Percentiles rank a stretch among this genome's conserved stretches.
Conservation (phyloP, 768 basidiomycete species). For the Holtermannia corniformis region DNA sequence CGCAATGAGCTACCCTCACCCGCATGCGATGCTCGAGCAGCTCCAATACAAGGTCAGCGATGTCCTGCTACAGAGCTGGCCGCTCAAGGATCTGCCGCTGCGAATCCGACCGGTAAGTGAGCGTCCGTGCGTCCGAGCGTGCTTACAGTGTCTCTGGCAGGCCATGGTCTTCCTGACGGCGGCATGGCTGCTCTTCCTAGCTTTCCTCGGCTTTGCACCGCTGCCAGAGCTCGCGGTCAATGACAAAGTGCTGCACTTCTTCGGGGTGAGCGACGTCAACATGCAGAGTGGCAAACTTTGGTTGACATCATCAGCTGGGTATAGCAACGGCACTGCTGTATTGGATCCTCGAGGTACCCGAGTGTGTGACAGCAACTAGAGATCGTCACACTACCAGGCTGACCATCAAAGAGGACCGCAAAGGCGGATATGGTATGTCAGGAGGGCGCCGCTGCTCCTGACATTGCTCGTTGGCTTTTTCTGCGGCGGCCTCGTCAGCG, state of each 20-base stretch:
- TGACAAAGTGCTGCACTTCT: slow-evolving; percentile 41
- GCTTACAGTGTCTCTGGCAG: slow-evolving; percentile 6
- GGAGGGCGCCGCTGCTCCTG: slow-evolving; percentile 31
- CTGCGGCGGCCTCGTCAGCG: slow-evolving; percentile 31
- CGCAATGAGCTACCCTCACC: slow-evolving; percentile 11
- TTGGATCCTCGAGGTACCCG: slow-evolving; percentile 39
- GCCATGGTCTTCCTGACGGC: slow-evolving; percentile 33
- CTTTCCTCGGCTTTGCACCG: slow-evolving; percentile 35
- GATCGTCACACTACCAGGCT: not conserved
- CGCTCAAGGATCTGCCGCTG: slow-evolving; percentile 29
- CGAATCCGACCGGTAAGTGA: slow-evolving; percentile 33
- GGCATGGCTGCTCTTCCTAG: slow-evolving; percentile 33
- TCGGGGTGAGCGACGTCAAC: slow-evolving; percentile 21
- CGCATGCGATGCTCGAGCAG: slow-evolving; percentile 22
- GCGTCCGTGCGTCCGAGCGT: not conserved
- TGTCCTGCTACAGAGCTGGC: slow-evolving; percentile 19
- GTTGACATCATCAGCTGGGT: slow-evolving; percentile 19
- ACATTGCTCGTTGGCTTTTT: slow-evolving; percentile 29
- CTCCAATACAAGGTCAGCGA: slow-evolving; percentile 12
- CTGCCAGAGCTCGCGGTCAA: slow-evolving; percentile 33
- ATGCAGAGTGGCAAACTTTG: not conserved
- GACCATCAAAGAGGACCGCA: slow-evolving; percentile 14
- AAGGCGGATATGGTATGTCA: slow-evolving; percentile 37
- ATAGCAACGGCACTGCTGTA: slow-evolving; percentile 38
- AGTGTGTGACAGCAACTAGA: slow-evolving; percentile 15